A percentile compares a stretch with the other conserved stretches of the same genome.
phyloP scores from a whole-genome alignment of 495 filamentous ascomycete species.

The Aspergillus cristatus region DNA sequence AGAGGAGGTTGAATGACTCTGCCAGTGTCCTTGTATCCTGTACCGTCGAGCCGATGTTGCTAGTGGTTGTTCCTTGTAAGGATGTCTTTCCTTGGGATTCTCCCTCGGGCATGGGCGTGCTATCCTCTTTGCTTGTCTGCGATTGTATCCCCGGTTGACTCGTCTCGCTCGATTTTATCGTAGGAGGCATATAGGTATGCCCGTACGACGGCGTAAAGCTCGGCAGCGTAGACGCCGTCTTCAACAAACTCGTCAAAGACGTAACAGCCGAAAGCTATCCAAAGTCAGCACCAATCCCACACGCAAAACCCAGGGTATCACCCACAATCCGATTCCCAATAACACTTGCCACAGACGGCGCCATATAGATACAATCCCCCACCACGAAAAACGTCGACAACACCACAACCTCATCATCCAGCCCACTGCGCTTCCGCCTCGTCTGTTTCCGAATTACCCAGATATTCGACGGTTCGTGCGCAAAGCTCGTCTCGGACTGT shows the following conservation, averaged over 20 bases:
- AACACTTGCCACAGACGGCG: conserved; percentile 70
- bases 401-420: conserved; percentile 62
- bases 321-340: conserved; percentile 66
- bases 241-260: conserved; percentile 59
- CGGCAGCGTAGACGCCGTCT: conserved; percentile 51
- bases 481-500: conserved; percentile 48
- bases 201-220: conserved; percentile 66
- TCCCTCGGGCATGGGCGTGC: conserved; percentile 51
- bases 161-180: conserved; percentile 28
- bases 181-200: conserved; percentile 58
- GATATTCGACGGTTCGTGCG: conserved; percentile 50
- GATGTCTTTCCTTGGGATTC: conserved; percentile 26
- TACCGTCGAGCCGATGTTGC: conserved; percentile 16
- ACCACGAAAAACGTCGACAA: conserved; percentile 76
- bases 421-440: conserved; percentile 46
- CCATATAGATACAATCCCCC: conserved; percentile 82
- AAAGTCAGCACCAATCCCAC: conserved; percentile 11
- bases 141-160: conserved; percentile 21
- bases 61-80: conserved; percentile 5
- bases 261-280: conserved; percentile 50
- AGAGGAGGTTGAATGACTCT: conserved; percentile 56
- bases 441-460: conserved; percentile 93
- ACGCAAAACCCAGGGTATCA: conserved; percentile 1
- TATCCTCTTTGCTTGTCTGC: conserved; percentile 46
- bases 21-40: conserved; percentile 50